Base-by-base conservation (phyloP, 163 green algal genomes). In the Prototheca wickerhamii region DNA sequence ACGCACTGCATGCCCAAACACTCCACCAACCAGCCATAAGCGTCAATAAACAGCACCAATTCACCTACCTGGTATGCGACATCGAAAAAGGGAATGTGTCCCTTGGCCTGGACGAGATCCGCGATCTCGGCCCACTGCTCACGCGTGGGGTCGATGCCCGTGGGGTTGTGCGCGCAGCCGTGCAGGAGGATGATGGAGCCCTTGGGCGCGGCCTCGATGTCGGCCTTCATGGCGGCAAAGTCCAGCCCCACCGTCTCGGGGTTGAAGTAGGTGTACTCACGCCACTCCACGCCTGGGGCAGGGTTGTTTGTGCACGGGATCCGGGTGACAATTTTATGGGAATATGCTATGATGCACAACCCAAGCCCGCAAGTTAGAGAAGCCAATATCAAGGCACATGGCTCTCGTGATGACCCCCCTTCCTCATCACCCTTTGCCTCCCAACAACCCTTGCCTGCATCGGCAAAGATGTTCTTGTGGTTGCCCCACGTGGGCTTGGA, bases 251-350 rank as follows among this genome's bases (percentile, higher is more conserved):
- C 76, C 4, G 89, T 97, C 33, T 88, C 79, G 12, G 84, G 69
- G 67, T 99, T 85, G 77, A 95, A 99, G 81, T 98, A 98, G 81
- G 80, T 73, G 85, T 97, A 98, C 73, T 88, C 80, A 67, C 86
- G 79, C 86, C 84, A 94, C 67, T 89, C 67, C 31, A 97, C 86
- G 4, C 83, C 83, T 33, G 53, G 37, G 56, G 21, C 18, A 57
- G n/a, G n/a, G 17, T 7, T 12, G 49, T 29, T 56, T 56, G 49
- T 56, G n/a, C 10, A 28, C 6, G 49, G 10, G 49, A n/a, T n/a
- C n/a, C n/a, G n/a, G n/a, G n/a, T n/a, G n/a, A n/a, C n/a, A n/a
- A n/a, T n/a, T n/a, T n/a, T n/a, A n/a, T n/a, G n/a, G n/a, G n/a
- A n/a, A n/a, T n/a, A n/a, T n/a, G n/a, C n/a, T n/a, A n/a, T n/a